A percentile compares a stretch with the other conserved stretches of the same genome.
These are phyloP conservation scores for Leccinum uliginosum DNA, from an alignment of 768 basidiomycete genomes.

Conservation along the genomic window DNA sequence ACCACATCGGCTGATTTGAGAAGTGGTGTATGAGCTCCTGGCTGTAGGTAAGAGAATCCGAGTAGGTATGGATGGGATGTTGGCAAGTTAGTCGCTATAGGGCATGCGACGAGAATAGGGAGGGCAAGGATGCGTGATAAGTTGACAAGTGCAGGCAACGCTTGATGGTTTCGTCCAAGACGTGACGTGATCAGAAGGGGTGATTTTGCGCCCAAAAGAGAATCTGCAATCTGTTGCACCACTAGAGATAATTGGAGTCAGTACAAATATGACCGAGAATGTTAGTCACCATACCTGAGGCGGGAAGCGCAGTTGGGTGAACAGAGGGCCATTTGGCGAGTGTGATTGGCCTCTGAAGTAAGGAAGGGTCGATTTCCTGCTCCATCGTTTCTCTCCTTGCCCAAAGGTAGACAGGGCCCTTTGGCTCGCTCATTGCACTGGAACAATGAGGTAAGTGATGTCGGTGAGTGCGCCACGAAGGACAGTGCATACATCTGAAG, in stretches of 20 bases:
- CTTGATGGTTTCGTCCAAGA: conserved; percentile 50
- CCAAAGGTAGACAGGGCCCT: conserved; percentile 73
- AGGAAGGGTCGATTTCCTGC: conserved; percentile 45
- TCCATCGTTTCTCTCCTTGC: conserved; percentile 69
- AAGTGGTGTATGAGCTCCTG: conserved; percentile 41
- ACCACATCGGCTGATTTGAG: conserved; percentile 58
- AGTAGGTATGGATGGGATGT: conserved; percentile 52
- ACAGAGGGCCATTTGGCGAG: conserved; percentile 49
- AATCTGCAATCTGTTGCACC: conserved; percentile 38
- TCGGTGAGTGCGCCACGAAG: neutral
- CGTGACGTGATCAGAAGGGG: conserved; percentile 67
- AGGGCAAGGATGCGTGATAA: conserved; percentile 52
- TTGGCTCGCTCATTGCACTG: conserved; percentile 67
- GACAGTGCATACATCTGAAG: conserved; percentile 52
- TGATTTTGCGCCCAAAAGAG: conserved; percentile 45
- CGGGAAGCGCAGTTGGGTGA: conserved; percentile 45
- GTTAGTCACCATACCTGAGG: conserved; percentile 25
- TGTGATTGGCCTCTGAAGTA: conserved; percentile 29
- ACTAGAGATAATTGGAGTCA: conserved; percentile 16
- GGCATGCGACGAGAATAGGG: conserved; percentile 50
- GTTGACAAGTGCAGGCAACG: conserved; percentile 41
- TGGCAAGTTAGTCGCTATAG: conserved; percentile 50
- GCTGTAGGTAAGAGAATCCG: conserved; percentile 48
- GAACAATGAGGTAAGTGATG: neutral
- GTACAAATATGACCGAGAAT: neutral